Evolutionary conservation across 306 rosid genomes (phyloP), one percentile per base, ranked within the genome.

Genomic region (Argentina anserina): DNA sequence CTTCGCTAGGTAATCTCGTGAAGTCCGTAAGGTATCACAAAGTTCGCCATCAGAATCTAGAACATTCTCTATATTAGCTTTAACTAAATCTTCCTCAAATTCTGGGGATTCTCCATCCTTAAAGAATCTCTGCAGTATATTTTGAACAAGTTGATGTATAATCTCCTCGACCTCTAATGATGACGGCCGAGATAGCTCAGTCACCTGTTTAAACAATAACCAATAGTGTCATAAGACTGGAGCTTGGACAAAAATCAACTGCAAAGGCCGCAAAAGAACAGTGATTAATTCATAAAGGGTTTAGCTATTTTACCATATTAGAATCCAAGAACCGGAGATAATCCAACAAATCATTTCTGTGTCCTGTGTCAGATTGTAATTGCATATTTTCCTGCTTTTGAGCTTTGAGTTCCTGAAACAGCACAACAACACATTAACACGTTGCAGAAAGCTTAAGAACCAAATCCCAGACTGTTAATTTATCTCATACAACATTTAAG

Each of bases 1-100:
- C 86, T 90, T 95, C 13, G 99, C 99, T 49, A 95, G 93, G 85
- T 91, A 88, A 82, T 95, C 99, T 1, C 99, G 96, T 17, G 96
- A 88, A 75, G 93, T 84, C 78, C 77, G 89, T 58, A 86, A 65
- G 31, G 81, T 72, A 49, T 84, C 81, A 80, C 82, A 76, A 66
- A 79, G 62, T 77, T 86, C 91, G 40, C 84, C 81, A 61, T 69
- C 78, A 36, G 76, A 80, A 68, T 78, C 78, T 3, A 74, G 37
- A 67, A 29, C 79, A 78, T 74, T 73, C 75, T 86, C 85, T 58
- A 70, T 45, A 75, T 78, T 86, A 52, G 40, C 82, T 80, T 40
- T 65, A 53, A 59, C 76, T 25, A 89, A 73, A 62, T 80, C 80
- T 76, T 79, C 84, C 61, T 70, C 53, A 37, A 81, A 83, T 73